Base-by-base conservation (phyloP, 2,329 filamentous ascomycete species). In the Rutstroemia sp. region DNA sequence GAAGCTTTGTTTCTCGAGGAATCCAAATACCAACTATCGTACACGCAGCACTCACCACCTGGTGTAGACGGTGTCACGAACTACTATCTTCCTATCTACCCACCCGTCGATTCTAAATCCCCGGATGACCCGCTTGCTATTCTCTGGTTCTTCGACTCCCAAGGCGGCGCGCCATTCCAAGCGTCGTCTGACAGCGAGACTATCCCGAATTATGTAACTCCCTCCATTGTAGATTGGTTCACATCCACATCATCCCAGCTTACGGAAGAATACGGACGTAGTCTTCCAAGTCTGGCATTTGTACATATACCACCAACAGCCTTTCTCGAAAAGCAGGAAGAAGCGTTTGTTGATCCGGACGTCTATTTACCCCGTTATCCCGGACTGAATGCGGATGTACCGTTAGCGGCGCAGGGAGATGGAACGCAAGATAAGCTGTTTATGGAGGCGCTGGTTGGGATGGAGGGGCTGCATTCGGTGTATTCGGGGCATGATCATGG, bases 101-200 rank as follows among this genome's bases (percentile, higher is more conserved):
- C 71, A 10, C 58, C 66, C 63, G n/a, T 19, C 3, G 27, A 25
- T 4, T 25, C 38, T 3, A 3, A 27, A 4, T 16, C 27, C 49
- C 19, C 25, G 4, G 62, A 65, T 16, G 49, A 30, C 1, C 78
- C 80, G 6, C 62, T 65, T 7, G 63, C 76, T 7, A 64, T 90
- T 0, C 72, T 90, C 1, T 90, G 85, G 83, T 89, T 89, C 71
- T 88, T 90, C 63, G 87, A 90, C 64, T 80, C 76, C 55, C 75
- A 79, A 16, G 84, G 85, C 38, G 83, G 83, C 7, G 73, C 73
- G 52, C 72, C 74, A 49, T 81, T 77, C 62, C 76, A 72, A 48
- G 63, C 62, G 1, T 57, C 67, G 27, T 51, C 62, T 3, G 52
- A 62, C 25, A 67, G 67, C 18, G 57, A 66, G 10, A 58, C 63